These are phyloP conservation scores for Orychophragmus violaceus DNA, from an alignment of 345 rosid genomes.

Conservation along the genomic window DNA sequence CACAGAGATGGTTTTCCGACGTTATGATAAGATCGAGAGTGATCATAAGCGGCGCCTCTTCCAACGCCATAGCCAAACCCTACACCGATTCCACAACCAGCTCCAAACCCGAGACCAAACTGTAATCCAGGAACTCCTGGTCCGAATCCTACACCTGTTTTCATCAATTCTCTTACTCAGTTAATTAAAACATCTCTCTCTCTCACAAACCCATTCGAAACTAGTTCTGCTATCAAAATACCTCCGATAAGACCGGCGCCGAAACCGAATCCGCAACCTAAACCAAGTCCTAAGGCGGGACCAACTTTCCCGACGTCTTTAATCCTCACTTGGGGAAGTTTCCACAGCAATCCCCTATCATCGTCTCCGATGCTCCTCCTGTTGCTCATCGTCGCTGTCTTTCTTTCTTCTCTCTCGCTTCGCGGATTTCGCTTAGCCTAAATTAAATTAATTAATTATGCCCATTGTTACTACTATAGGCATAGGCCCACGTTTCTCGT, in stretches of 20 bases:
- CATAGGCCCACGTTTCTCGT: too few relatives aligned
- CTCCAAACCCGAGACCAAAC: constrained; percentile 70
- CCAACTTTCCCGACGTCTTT: constrained; percentile 67
- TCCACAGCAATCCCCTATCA: constrained; percentile 63
- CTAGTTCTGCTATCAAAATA: constrained; percentile 13
- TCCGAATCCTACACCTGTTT: constrained; percentile 69
- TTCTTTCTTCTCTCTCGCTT: neutral
- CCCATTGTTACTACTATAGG: too few relatives aligned
- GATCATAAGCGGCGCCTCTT: constrained; percentile 44
- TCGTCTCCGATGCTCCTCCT: constrained; percentile 26
- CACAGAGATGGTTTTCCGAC: constrained; percentile 28
- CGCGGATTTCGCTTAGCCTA: neutral
- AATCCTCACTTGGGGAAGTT: constrained; percentile 60
- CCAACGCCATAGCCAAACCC: constrained; percentile 90
- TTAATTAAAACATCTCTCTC: neutral
- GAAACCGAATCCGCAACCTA: constrained; percentile 82
- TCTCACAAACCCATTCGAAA: neutral
- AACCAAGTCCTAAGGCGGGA: constrained; percentile 78
- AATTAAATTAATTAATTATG: too few relatives aligned
- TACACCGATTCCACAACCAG: constrained; percentile 81
- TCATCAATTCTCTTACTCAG: neutral
- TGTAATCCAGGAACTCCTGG: constrained; percentile 85
- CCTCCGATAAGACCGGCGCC: constrained; percentile 86
- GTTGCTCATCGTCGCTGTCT: constrained; percentile 22
- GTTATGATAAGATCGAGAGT: neutral